Evolutionary conservation across 495 filamentous ascomycete species (phyloP).

Genomic region (Neurospora pannonica): DNA sequence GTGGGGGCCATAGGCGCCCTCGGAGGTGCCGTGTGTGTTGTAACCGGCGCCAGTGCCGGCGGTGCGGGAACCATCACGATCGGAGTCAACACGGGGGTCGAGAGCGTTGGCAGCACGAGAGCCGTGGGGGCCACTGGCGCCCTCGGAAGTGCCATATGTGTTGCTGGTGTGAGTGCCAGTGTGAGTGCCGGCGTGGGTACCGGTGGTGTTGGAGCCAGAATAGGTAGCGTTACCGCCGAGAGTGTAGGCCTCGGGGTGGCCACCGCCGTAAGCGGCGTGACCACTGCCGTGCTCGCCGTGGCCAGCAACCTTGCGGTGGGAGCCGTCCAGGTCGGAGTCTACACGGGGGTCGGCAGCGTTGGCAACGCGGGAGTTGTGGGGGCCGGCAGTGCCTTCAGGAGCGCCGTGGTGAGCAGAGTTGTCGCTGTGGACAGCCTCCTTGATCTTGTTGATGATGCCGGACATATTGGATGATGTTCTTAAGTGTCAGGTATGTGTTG

Average conservation of each 20-base stretch:
- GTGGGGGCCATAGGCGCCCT: conserved; percentile 8
- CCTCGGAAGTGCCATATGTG: conserved; percentile 9
- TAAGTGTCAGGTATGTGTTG: background rate
- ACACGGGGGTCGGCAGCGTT: conserved; percentile 43
- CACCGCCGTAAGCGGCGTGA: background rate
- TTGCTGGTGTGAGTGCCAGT: conserved; percentile 5
- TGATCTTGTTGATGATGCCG: conserved; percentile 61
- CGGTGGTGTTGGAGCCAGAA: conserved; percentile 25
- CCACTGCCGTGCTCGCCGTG: conserved; percentile 12
- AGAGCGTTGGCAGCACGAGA: conserved; percentile 12
- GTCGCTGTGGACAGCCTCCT: conserved; percentile 52
- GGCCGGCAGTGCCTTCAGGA: conserved; percentile 33
- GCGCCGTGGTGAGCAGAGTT: conserved; percentile 14
- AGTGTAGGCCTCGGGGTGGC: background rate
- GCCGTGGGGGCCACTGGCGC: conserved; percentile 5
- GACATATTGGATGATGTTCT: conserved; percentile 46
- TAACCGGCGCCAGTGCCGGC: conserved; percentile 10
- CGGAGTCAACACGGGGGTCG: conserved; percentile 10
- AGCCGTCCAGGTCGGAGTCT: conserved; percentile 33
- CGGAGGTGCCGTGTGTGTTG: conserved; percentile 7
- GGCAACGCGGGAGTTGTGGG: conserved; percentile 22
- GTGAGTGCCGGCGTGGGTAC: conserved; percentile 27
- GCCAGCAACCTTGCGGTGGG: conserved; percentile 20
- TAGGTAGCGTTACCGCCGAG: background rate
- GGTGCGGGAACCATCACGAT: conserved; percentile 6